phyloP scores from a whole-genome alignment of 2,329 filamentous ascomycete genomes.

The Nigrograna mackinnonii region DNA sequence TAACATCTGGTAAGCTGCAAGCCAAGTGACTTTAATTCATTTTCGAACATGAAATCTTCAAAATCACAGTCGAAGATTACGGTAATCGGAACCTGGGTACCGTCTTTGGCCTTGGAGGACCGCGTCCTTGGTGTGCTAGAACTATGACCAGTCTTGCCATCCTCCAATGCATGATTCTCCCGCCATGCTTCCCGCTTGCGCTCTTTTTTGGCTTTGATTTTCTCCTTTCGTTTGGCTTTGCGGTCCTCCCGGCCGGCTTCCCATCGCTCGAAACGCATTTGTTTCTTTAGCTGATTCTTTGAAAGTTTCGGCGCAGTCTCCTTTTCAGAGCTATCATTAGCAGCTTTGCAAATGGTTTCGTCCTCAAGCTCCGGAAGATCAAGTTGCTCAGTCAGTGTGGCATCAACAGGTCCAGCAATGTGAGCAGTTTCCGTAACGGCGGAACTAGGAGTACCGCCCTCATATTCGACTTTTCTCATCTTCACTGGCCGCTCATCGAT shows the following conservation, averaged over 20 bases:
- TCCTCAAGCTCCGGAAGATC: slow-evolving; percentile 1
- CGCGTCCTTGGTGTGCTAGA: too few relatives aligned
- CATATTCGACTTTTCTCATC: too few relatives aligned
- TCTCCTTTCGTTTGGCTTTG: slow-evolving; percentile 62
- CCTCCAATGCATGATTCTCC: slow-evolving; percentile 39
- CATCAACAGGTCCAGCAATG: neutral
- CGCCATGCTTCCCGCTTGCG: slow-evolving; percentile 52
- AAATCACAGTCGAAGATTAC: slow-evolving; percentile 91
- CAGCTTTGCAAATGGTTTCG: too few relatives aligned
- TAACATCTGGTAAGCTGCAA: slow-evolving; percentile 87
- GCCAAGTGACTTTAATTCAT: slow-evolving; percentile 80
- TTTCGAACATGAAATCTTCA: slow-evolving; percentile 85
- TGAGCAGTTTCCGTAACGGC: slow-evolving; percentile 11
- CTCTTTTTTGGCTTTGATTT: slow-evolving; percentile 56
- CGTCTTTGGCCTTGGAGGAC: slow-evolving; percentile 12
- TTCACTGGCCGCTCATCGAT: too few relatives aligned
- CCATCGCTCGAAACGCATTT: slow-evolving; percentile 73
- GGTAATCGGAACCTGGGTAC: slow-evolving; percentile 71
- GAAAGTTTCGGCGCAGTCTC: slow-evolving; percentile 58
- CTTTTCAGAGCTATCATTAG: too few relatives aligned
- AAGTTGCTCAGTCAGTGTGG: slow-evolving; percentile 11
- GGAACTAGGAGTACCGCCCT: slow-evolving; percentile 8
- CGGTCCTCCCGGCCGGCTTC: slow-evolving; percentile 68
- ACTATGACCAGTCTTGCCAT: too few relatives aligned
- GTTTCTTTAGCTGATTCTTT: slow-evolving; percentile 84